Evolutionary conservation across 345 rosid species (phyloP).

Genomic region (Pseudoturritis turrita): DNA sequence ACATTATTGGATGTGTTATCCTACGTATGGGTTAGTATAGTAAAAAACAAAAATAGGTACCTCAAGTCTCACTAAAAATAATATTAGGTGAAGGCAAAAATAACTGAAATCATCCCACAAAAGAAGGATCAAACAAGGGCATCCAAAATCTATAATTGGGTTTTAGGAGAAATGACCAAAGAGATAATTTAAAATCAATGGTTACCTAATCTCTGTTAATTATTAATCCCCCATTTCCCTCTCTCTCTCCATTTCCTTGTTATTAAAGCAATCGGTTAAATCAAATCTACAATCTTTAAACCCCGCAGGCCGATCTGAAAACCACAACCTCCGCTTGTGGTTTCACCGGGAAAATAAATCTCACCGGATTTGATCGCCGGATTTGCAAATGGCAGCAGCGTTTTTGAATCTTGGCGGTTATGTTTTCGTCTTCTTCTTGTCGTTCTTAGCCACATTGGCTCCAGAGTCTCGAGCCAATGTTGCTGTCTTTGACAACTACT

Average conservation of each 20-base stretch:
- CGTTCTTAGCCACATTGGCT: slow-evolving; percentile 7
- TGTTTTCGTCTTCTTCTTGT: not conserved
- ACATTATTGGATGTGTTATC: not conserved
- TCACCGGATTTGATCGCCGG: not conserved
- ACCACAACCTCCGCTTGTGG: not conserved
- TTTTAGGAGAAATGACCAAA: slow-evolving; percentile 2
- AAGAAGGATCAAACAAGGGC: slow-evolving; percentile 17
- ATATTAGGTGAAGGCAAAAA: not conserved
- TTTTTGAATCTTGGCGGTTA: not conserved
- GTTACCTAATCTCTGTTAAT: slow-evolving; percentile 5
- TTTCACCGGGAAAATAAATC: not conserved
- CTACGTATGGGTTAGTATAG: not conserved
- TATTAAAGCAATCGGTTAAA: slow-evolving; percentile 15
- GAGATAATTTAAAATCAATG: not conserved
- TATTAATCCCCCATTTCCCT: slow-evolving; percentile 7
- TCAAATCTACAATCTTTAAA: not conserved
- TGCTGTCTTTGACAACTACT: slow-evolving; percentile 20
- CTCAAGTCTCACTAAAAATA: slow-evolving; percentile 6
- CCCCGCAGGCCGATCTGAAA: not conserved
- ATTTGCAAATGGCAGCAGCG: slow-evolving; percentile 15
- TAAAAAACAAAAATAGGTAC: slow-evolving; percentile 9
- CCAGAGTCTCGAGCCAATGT: slow-evolving; percentile 12
- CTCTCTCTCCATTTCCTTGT: not conserved
- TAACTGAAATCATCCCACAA: slow-evolving; percentile 5
- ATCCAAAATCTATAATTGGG: slow-evolving; percentile 12